These are phyloP conservation scores for Epichloe coenophiala DNA, from an alignment of 2,329 filamentous ascomycete species.

Conservation along the genomic window DNA sequence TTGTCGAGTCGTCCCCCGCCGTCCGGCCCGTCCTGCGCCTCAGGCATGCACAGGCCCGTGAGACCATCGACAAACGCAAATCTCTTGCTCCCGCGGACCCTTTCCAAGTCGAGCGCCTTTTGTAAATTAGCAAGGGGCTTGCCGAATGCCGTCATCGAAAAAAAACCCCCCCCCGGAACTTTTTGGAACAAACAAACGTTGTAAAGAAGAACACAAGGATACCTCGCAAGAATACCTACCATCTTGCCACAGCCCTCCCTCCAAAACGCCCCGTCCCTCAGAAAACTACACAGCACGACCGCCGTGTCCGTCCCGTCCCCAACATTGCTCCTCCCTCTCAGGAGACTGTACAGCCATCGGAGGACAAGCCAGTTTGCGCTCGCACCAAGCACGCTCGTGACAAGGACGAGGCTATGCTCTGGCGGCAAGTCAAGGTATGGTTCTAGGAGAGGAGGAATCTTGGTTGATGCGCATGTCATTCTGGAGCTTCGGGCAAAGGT, in stretches of 20 bases:
- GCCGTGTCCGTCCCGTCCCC: conserved; percentile 17
- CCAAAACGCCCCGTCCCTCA: conserved; percentile 72
- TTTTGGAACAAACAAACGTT: neutral
- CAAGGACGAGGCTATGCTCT: conserved; percentile 46
- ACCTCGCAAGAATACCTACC: conserved; percentile 25
- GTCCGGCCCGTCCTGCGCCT: conserved; percentile 12
- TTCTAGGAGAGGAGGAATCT: conserved; percentile 47
- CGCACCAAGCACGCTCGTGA: conserved; percentile 55
- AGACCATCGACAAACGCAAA: conserved; percentile 70
- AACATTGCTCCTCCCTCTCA: conserved; percentile 13
- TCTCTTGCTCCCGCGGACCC: conserved; percentile 38
- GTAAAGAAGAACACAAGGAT: neutral
- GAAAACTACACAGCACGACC: conserved; percentile 70
- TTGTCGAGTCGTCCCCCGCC: neutral
- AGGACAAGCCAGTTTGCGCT: conserved; percentile 53
- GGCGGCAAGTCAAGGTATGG: conserved; percentile 47
- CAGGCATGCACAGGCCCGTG: conserved; percentile 35
- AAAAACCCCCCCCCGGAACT: neutral
- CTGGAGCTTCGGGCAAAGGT: neutral
- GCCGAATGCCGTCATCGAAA: neutral
- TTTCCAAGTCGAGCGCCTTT: conserved; percentile 58
- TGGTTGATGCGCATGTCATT: conserved; percentile 26
- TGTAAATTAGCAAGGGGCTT: neutral
- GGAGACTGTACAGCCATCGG: conserved; percentile 38
- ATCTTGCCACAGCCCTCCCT: conserved; percentile 53